Base-by-base conservation (phyloP, 2,329 filamentous ascomycete species). In the Cladosporium sp. region DNA sequence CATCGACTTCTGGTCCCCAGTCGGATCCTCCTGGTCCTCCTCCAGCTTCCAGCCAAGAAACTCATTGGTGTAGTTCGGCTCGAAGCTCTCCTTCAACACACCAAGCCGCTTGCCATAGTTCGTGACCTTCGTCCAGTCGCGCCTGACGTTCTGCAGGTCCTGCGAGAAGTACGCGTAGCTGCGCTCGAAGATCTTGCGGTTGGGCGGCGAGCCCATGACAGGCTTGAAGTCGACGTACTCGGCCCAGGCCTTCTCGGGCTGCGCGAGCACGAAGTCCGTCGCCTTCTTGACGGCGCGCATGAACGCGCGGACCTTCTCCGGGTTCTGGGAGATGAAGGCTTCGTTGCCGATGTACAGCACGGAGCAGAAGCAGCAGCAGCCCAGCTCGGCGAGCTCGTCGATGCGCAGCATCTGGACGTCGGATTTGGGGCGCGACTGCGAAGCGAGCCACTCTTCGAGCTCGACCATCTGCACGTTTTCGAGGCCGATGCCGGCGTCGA, bases 401-500 rank as follows among this genome's bases (percentile, higher is more conserved):
- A 90, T 90, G 62, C 86, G 83, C 14, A 90, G 80, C 86, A 90
- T 89, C 70, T 87, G 83, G 7, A 89, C 86, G 58, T 89, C 85
- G 11, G 74, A 72, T 66, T 78, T 79, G 54, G 81, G 77, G 1
- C 84, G 83, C 59, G 77, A 77, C 66, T 87, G 83, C 0, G 66
- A 57, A 0, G 76, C 76, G 16, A 89, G 82, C 86, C 85, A 89
- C 65, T 88, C 85, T 68, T 86, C 85, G 1, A 90, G 77, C 70
- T 89, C 86, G 41, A 89, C 86, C 86, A 89, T 89, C 70, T 90
- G 86, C 6, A 89, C 86, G 64, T 90, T 90, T 70, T 89, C 86
- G 4, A 90, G 80, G 14, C 86, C 86, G 63, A 88, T 82, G 34
- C 86, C 86, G 14, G 86, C 86, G 65, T 89, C 84, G 59, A 89